Evolutionary conservation across 2,329 filamentous ascomycete species (phyloP).

Genomic region (Leptosphaerulina australis): DNA sequence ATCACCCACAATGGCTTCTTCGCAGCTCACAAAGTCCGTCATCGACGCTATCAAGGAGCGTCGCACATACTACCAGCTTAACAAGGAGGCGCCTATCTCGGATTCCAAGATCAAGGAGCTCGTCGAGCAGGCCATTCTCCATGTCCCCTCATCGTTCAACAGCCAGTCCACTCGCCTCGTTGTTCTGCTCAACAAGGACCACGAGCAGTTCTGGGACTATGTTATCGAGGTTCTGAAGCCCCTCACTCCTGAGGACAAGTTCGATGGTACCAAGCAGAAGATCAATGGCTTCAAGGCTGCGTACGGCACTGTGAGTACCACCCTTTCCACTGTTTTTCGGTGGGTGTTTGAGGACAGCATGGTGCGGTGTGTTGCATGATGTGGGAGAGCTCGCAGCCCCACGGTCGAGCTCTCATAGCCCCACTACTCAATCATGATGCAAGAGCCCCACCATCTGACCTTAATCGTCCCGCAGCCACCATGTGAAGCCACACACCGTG

Average conservation of each 20-base stretch:
- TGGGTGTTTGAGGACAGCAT: neutral
- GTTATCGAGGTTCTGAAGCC: conserved; percentile 67
- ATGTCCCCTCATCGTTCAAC: conserved; percentile 86
- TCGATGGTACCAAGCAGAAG: conserved; percentile 59
- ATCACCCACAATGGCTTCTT: conserved; percentile 46
- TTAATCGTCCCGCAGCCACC: neutral
- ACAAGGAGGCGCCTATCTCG: conserved; percentile 66
- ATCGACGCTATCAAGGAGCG: conserved; percentile 70
- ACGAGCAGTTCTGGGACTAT: conserved; percentile 87
- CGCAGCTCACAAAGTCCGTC: conserved; percentile 25
- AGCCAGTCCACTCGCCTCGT: conserved; percentile 80
- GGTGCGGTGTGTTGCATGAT: conserved; percentile 4
- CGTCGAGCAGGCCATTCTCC: conserved; percentile 63
- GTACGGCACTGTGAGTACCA: conserved; percentile 72
- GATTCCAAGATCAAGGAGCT: conserved; percentile 68
- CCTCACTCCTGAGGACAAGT: conserved; percentile 70
- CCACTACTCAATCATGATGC: conserved; percentile 23
- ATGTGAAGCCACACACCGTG: neutral
- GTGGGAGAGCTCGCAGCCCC: conserved; percentile 8
- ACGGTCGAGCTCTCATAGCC: conserved; percentile 14
- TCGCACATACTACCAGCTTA: conserved; percentile 71
- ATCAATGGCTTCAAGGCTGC: conserved; percentile 68
- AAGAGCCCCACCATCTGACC: conserved; percentile 5
- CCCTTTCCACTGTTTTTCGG: neutral
- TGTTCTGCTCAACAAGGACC: conserved; percentile 79